Percentiles rank a stretch among this genome's conserved stretches.
These are phyloP conservation scores for Pichia sp. DNA, from an alignment of 1,139 yeast species.

Conservation along the genomic window DNA sequence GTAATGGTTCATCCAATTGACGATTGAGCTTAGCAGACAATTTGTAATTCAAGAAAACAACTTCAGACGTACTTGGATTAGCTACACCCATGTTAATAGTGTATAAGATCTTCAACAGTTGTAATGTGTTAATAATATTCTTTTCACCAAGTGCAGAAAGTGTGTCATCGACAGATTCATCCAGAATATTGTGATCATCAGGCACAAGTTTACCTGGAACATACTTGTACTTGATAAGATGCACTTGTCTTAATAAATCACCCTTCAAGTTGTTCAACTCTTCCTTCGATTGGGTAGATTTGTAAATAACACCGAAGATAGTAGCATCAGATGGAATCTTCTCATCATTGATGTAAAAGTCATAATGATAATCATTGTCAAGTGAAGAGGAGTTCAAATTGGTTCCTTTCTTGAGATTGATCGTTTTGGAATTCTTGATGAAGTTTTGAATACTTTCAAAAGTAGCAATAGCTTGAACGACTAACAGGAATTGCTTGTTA, in stretches of 20 bases:
- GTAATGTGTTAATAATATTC: conserved; percentile 49
- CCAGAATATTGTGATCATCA: conserved; percentile 28
- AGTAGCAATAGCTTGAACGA: conserved; percentile 91
- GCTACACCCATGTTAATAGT: conserved; percentile 40
- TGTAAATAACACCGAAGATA: conserved; percentile 75
- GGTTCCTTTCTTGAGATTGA: conserved; percentile 1
- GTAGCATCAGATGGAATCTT: conserved; percentile 69
- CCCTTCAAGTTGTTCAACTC: conserved; percentile 23
- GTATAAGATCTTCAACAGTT: conserved; percentile 54
- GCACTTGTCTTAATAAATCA: conserved; percentile 47
- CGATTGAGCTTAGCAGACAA: conserved; percentile 83
- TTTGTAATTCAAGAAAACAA: conserved; percentile 72
- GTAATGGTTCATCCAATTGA: conserved; percentile 86
- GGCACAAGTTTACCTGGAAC: conserved; percentile 32
- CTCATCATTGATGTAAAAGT: conserved; percentile 63
- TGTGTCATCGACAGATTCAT: conserved; percentile 34
- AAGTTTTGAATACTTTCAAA: conserved; percentile 71
- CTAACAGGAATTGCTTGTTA: conserved; percentile 47
- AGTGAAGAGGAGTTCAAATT: conserved; percentile 25
- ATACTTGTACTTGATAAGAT: conserved; percentile 51
- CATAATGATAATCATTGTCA: conserved; percentile 42
- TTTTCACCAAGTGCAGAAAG: conserved; percentile 38
- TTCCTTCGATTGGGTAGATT: conserved; percentile 40
- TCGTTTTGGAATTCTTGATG: conserved; percentile 36
- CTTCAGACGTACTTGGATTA: conserved; percentile 39